phyloP scores from a whole-genome alignment of 352 stramenopile genomes.

The Hyaloperonospora arabidopsidis region DNA sequence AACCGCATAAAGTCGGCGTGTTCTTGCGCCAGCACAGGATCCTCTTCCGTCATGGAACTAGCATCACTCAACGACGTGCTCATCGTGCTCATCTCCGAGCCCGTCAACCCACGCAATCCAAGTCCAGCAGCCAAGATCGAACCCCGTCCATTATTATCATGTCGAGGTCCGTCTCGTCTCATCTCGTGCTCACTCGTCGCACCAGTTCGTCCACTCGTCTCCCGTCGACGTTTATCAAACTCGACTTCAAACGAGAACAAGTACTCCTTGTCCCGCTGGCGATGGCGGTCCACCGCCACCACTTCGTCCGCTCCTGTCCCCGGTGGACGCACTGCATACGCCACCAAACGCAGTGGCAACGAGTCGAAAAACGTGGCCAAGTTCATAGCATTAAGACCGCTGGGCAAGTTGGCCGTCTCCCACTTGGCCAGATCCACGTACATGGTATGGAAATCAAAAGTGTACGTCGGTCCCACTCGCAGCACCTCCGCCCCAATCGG shows the following conservation, averaged over 20 bases:
- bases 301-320: not conserved
- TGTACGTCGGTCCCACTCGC: slow-evolving; percentile 64
- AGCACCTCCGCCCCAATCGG: slow-evolving; percentile 45
- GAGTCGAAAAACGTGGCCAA: slow-evolving; percentile 76
- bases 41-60: slow-evolving; percentile 42
- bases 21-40: slow-evolving; percentile 23
- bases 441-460: slow-evolving; percentile 87
- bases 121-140: slow-evolving; percentile 15
- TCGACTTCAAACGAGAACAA: slow-evolving; percentile 77
- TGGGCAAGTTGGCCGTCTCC: slow-evolving; percentile 74
- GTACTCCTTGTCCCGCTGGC: slow-evolving; percentile 60
- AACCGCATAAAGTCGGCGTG: slow-evolving; percentile 33
- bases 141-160: slow-evolving; percentile 8
- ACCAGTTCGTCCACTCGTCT: slow-evolving; percentile 5
- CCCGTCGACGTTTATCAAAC: slow-evolving; percentile 28
- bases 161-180: slow-evolving; percentile 6
- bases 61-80: slow-evolving; percentile 48
- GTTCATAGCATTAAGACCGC: slow-evolving; percentile 58
- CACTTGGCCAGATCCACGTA: slow-evolving; percentile 76
- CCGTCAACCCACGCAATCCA: slow-evolving; percentile 16
- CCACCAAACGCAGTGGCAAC: slow-evolving; percentile 58
- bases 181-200: slow-evolving; percentile 10
- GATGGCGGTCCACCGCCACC: slow-evolving; percentile 26
- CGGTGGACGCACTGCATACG: slow-evolving; percentile 44
- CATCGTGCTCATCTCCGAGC: slow-evolving; percentile 41